Evolutionary conservation across 495 filamentous ascomycete genomes (phyloP).

Genomic region (Gamarada debralockiae): DNA sequence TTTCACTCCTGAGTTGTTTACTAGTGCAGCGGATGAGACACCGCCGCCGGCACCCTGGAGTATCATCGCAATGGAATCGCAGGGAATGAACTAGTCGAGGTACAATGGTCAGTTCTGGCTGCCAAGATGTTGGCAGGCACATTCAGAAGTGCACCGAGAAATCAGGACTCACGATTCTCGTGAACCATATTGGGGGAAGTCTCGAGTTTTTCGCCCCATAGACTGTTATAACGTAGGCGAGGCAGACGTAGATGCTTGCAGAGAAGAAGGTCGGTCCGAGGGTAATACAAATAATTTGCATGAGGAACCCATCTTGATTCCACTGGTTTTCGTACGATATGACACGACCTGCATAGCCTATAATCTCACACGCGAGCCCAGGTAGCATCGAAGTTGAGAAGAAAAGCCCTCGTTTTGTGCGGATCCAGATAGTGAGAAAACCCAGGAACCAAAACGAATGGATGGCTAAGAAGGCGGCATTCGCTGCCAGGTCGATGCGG

Average conservation of each 20-base stretch:
- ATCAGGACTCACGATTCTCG: slow-evolving; percentile 33
- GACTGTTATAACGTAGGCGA: slow-evolving; percentile 47
- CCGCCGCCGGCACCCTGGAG: slow-evolving; percentile 59
- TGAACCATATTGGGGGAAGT: slow-evolving; percentile 47
- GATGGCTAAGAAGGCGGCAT: slow-evolving; percentile 37
- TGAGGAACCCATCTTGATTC: slow-evolving; percentile 38
- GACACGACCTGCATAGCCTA: slow-evolving; percentile 41
- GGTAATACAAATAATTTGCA: slow-evolving; percentile 46
- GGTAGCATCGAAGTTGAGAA: slow-evolving; percentile 41
- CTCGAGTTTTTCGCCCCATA: slow-evolving; percentile 57
- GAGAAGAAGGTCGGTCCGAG: slow-evolving; percentile 60
- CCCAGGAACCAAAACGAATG: slow-evolving; percentile 35
- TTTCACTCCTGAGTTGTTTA: slow-evolving; percentile 25
- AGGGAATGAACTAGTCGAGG: slow-evolving; percentile 45
- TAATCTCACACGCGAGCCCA: slow-evolving; percentile 37
- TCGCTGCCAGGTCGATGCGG: slow-evolving; percentile 35
- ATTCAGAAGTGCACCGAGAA: too few relatives aligned
- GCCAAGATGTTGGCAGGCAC: too few relatives aligned
- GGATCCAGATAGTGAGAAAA: slow-evolving; percentile 38
- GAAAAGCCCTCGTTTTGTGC: slow-evolving; percentile 29
- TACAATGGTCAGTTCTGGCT: not conserved
- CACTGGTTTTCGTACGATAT: slow-evolving; percentile 39
- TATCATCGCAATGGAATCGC: slow-evolving; percentile 55
- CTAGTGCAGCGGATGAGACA: slow-evolving; percentile 44
- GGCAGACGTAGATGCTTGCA: slow-evolving; percentile 58